A percentile compares a stretch with the other conserved stretches of the same genome.
phyloP scores from a whole-genome alignment of 108 stramenopile species.

The Parmales sp. region DNA sequence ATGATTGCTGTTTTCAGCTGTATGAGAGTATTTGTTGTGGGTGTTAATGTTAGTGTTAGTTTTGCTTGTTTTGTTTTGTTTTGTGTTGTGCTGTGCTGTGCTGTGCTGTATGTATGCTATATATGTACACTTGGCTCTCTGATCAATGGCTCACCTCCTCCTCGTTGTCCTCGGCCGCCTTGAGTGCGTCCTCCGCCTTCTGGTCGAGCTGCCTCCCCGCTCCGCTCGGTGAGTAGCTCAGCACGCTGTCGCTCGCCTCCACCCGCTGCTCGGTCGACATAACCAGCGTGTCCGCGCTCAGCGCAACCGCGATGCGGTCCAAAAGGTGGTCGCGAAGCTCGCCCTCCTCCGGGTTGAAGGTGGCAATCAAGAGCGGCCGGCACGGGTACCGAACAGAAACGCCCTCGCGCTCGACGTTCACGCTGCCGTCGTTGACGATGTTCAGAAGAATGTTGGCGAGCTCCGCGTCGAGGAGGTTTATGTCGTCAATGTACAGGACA shows the following conservation, averaged over 20 bases:
- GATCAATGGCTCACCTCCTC: constrained; percentile 22
- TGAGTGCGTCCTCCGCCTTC: constrained; percentile 49
- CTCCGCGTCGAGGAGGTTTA: constrained; percentile 88
- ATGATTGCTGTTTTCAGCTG: constrained; percentile 81
- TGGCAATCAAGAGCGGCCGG: constrained; percentile 79
- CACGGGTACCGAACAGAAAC: constrained; percentile 80
- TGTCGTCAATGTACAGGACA: constrained; percentile 89
- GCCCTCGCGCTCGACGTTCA: constrained; percentile 89
- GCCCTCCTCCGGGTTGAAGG: constrained; percentile 95
- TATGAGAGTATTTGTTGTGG: background rate
- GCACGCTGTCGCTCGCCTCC: constrained; percentile 69
- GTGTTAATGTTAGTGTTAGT: background rate
- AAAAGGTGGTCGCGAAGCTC: constrained; percentile 86
- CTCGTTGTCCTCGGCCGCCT: constrained; percentile 68
- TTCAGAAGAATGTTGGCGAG: constrained; percentile 81
- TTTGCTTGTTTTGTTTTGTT: background rate
- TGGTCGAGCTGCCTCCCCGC: constrained; percentile 41
- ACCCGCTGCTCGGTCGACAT: constrained; percentile 67
- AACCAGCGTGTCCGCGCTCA: constrained; percentile 72
- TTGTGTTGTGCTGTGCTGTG: too few species aligned
- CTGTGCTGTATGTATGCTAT: too few species aligned
- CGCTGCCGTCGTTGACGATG: constrained; percentile 77
- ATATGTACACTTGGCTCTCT: too few species aligned
- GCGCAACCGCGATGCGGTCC: constrained; percentile 81
- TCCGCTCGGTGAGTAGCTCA: constrained; percentile 57